Evolutionary conservation across 2,329 filamentous ascomycete genomes (phyloP), one percentile per base, ranked within the genome.

Genomic region (Truncatella angustata): DNA sequence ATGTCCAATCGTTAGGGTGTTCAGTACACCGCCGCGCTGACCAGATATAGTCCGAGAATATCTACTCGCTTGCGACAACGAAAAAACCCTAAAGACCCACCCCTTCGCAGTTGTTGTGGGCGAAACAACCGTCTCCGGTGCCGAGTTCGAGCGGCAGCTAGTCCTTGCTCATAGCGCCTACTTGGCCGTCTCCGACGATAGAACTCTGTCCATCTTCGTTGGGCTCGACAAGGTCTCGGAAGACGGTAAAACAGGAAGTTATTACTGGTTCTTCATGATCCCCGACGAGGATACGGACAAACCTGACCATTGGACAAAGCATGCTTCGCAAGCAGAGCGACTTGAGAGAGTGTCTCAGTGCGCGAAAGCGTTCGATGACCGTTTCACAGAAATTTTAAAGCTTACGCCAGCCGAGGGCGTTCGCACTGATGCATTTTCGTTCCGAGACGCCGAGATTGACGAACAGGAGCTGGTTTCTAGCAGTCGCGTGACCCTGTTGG

Each of bases 401-500:
- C 21, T 47, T 16, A 47, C 44, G 16, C 44, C 44, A 18, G 30
- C 11, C 24, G 44, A 47, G 44, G 44, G 44, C 12, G 34, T 47
- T 7, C 26, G 44, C 16, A 20, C 44, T n/a, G 44, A 35, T 34
- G 14, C 28, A n/a, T 47, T 47, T 23, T 47, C 44, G 10, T 47
- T 47, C 44, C 44, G 44, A n/a, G 44, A 47, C 28, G 44, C 44
- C 28, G 44, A 35, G 26, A 47, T 47, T 18, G 5, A 5, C n/a
- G 28, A 32, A 24, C 26, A 35, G 18, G 44, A 47, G 30, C n/a
- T 72, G 7, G 63, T 65, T 1, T 60, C n/a, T n/a, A n/a, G 64
- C 26, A 63, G 70, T 4, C 65, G 69, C 40, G 68, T 70, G 2
- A 62, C 70, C 1, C 48, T 78, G 2, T 62, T 76, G 12, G 75